Evolutionary conservation across 345 rosid species (phyloP), one percentile per base, ranked within the genome.

Genomic region (Cardamine resedifolia): DNA sequence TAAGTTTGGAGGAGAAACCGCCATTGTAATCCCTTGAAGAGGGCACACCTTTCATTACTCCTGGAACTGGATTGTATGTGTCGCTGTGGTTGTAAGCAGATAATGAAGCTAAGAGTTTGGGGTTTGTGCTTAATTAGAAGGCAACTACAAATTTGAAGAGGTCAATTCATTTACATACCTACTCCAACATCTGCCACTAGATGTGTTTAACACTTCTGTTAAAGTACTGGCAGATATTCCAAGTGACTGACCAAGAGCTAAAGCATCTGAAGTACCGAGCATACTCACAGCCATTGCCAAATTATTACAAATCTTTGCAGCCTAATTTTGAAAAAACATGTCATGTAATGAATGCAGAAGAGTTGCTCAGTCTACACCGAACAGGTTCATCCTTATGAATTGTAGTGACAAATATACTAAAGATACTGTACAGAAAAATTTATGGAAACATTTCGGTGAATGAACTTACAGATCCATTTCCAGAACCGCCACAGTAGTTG

Each of bases 281-380:
- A 91, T 94, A 68, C 95, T 86, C 65, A 94, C 92, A 26, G 92
- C 96, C 92, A 94, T 70, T 66, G 95, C 96, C 78, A 94, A 79
- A 82, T 94, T 94, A 77, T 91, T 94, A 83, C 98, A 94, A 53
- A 94, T 79, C 81, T 94, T 94, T 76, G 98, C 98, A 64, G 91
- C 97, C 98, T 91, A 77, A 26, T 64, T 61, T 63, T 53, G 36
- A 7, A 51, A 59, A 53, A 18, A 57, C 26, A 14, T n/a, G n/a
- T n/a, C 49, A 76, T 53, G 70, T 24, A 45, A 73, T 30, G 31
- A 23, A 56, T 14, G 49, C 19, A 58, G 36, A 58, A 20, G 41
- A 24, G 4, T 41, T 76, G 58, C 58, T 20, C 23, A 56, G 79
- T 64, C 66, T 27, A 63, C 21, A 43, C 10, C 11, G 0, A 5